Evolutionary conservation across 2,329 filamentous ascomycete genomes (phyloP).

Genomic region (Lachnellula subtilissima): DNA sequence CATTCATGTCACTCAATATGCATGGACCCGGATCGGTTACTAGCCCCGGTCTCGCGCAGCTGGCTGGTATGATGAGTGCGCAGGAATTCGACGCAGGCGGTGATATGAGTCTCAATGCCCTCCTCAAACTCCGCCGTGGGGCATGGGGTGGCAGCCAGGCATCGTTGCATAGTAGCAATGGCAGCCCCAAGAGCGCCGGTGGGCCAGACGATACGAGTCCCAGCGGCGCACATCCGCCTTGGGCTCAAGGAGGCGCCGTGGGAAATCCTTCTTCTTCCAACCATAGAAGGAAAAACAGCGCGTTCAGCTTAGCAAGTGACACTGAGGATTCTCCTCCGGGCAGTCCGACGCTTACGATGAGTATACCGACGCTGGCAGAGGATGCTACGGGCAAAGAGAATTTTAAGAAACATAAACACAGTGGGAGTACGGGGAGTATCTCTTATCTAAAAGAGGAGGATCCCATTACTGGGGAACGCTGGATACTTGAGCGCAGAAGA

Average conservation of each 20-base stretch:
- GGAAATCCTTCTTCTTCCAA: neutral
- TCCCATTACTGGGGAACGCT: conserved; percentile 52
- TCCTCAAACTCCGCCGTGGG: conserved; percentile 64
- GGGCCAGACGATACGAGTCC: conserved; percentile 25
- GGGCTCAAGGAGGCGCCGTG: conserved; percentile 10
- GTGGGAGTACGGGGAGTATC: conserved; percentile 61
- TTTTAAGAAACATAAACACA: conserved; percentile 40
- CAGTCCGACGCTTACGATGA: conserved; percentile 23
- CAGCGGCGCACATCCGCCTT: conserved; percentile 19
- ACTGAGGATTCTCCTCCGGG: conserved; percentile 4
- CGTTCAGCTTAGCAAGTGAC: conserved; percentile 22
- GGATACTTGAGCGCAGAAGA: conserved; percentile 65
- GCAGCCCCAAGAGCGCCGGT: conserved; percentile 32
- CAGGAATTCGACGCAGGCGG: conserved; percentile 41
- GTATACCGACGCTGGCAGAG: neutral
- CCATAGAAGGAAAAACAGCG: conserved; percentile 23
- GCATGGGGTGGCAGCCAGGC: conserved; percentile 79
- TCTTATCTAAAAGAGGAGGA: conserved; percentile 61
- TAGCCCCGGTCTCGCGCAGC: conserved; percentile 71
- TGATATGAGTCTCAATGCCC: conserved; percentile 67
- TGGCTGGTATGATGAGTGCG: conserved; percentile 59
- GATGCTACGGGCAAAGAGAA: neutral
- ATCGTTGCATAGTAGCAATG: conserved; percentile 53
- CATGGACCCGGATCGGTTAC: conserved; percentile 45
- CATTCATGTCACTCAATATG: conserved; percentile 56